Conservation (phyloP, 768 basidiomycete genomes). For the Cubamyces sp. region DNA sequence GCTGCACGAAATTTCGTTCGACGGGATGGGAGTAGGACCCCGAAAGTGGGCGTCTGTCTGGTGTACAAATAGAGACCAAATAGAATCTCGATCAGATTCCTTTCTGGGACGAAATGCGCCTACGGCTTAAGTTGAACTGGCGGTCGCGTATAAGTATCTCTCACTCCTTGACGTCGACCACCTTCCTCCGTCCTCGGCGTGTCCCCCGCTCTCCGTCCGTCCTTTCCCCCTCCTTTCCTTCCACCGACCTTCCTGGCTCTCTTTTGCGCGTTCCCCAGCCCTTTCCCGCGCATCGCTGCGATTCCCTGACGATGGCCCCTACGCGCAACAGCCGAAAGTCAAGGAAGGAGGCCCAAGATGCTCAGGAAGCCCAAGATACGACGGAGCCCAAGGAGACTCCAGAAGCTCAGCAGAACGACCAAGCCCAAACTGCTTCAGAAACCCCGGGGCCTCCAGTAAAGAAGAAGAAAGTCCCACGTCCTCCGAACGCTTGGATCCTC, state of each 20-base stretch:
- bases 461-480: conserved; percentile 16
- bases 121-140: conserved; percentile 21
- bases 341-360: too few relatives aligned
- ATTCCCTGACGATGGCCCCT: too few relatives aligned
- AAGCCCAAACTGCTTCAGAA: background rate
- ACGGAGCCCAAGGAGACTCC: too few relatives aligned
- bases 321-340: too few relatives aligned
- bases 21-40: conserved; percentile 11
- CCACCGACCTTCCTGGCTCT: background rate
- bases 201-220: background rate
- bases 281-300: too few relatives aligned
- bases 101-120: conserved; percentile 3
- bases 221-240: background rate
- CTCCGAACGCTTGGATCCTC: conserved; percentile 29
- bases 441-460: background rate
- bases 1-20: too few relatives aligned
- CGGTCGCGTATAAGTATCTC: conserved; percentile 14
- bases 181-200: conserved; percentile 4
- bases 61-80: conserved; percentile 12
- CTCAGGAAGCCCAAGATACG: too few relatives aligned
- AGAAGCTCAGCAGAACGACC: too few relatives aligned
- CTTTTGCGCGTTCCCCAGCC: background rate
- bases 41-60: background rate
- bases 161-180: conserved; percentile 1
- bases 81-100: conserved; percentile 1